A percentile compares a stretch with the other conserved stretches of the same genome.
Evolutionary conservation across 352 stramenopile species (phyloP).

Genomic region (Plasmopara viticola): DNA sequence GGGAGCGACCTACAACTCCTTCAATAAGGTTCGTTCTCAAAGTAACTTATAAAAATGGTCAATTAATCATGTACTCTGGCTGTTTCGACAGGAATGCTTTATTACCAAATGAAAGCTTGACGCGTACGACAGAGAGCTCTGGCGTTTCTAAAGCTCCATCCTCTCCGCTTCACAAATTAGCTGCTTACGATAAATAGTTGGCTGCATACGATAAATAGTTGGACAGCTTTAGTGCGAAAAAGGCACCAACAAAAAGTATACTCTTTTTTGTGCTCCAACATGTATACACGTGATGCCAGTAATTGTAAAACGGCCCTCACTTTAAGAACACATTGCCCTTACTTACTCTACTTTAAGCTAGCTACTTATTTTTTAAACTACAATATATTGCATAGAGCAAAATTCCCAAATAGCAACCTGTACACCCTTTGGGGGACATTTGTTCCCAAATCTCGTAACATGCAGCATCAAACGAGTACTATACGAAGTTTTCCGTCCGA

Average conservation of each 20-base stretch:
- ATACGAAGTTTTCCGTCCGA: too few relatives aligned
- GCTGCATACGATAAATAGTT: conserved; percentile 31
- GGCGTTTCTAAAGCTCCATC: conserved; percentile 32
- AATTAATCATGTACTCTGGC: background rate
- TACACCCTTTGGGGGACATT: too few relatives aligned
- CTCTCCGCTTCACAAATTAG: conserved; percentile 45
- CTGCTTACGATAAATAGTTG: conserved; percentile 34
- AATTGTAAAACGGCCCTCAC: too few relatives aligned
- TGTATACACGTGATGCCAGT: too few relatives aligned
- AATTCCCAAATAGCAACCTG: too few relatives aligned
- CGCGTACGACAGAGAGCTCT: conserved; percentile 20
- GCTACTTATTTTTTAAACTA: too few relatives aligned
- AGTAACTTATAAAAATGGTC: background rate
- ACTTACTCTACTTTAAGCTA: too few relatives aligned
- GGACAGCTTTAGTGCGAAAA: background rate
- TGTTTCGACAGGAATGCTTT: conserved; percentile 34
- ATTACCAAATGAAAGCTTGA: conserved; percentile 37
- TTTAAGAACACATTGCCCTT: too few relatives aligned
- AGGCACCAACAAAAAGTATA: background rate
- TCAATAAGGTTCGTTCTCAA: conserved; percentile 47
- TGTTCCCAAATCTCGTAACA: too few relatives aligned
- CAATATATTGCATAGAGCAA: too few relatives aligned
- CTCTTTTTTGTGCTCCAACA: too few relatives aligned
- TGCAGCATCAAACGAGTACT: too few relatives aligned
- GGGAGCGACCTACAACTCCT: conserved; percentile 61